phyloP scores from a whole-genome alignment of 2,329 filamentous ascomycete genomes.

The Tympanopsis confertula region DNA sequence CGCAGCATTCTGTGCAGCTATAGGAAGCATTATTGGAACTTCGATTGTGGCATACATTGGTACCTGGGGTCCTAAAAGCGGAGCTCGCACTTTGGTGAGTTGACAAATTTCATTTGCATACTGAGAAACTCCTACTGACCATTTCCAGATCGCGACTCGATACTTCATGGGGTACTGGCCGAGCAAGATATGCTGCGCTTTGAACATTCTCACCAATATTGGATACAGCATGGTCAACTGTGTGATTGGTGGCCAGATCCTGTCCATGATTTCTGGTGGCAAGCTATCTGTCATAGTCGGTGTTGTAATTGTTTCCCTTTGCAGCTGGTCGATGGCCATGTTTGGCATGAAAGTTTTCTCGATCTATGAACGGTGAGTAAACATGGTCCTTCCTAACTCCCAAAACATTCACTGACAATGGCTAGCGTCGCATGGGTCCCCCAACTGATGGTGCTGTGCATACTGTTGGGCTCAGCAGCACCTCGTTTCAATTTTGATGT shows the following conservation, averaged over 20 bases:
- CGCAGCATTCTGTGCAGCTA: conserved; percentile 20
- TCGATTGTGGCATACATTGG: conserved; percentile 24
- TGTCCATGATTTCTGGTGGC: conserved; percentile 24
- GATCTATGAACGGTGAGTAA: conserved; percentile 24
- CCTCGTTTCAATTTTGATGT: conserved; percentile 20
- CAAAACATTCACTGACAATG: neutral
- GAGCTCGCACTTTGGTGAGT: conserved; percentile 26
- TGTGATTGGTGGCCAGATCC: conserved; percentile 27
- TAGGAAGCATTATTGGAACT: conserved; percentile 20
- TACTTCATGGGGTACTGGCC: conserved; percentile 30
- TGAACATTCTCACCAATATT: conserved; percentile 27
- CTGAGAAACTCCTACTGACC: neutral
- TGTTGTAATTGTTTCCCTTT: conserved; percentile 20
- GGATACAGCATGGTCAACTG: conserved; percentile 28
- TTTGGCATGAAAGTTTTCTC: conserved; percentile 28
- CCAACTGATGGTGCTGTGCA: conserved; percentile 23
- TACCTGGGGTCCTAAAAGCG: conserved; percentile 25
- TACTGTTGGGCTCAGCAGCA: conserved; percentile 25
- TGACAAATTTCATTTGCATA: neutral
- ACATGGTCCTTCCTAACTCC: neutral
- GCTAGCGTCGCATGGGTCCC: conserved; percentile 24
- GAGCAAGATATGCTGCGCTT: conserved; percentile 21
- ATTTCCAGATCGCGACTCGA: conserved; percentile 20
- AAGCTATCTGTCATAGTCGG: conserved; percentile 22
- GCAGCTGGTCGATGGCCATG: conserved; percentile 19